Conservation (phyloP, 73 alveolate species). For the Symbiodinium natans region DNA sequence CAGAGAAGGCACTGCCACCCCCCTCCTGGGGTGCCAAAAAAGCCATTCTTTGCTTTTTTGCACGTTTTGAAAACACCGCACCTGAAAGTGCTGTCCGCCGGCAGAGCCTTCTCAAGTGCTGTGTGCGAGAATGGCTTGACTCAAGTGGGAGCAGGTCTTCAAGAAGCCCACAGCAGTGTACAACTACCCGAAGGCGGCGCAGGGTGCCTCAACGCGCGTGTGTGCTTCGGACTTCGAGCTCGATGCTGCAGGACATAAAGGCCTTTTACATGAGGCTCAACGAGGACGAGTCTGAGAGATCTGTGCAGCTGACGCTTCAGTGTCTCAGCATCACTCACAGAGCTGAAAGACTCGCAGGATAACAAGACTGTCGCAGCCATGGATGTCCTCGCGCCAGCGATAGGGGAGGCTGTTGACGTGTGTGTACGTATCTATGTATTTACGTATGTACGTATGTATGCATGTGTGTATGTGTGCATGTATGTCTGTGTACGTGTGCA, state of each 20-base stretch:
- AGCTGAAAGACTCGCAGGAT: constrained; percentile 94
- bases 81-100: too few species aligned
- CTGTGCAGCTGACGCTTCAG: background rate
- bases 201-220: constrained; percentile 96
- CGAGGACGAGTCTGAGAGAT: constrained; percentile 70
- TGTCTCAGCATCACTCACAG: background rate
- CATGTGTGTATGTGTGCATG: background rate
- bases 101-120: background rate
- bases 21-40: background rate
- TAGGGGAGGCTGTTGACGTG: constrained; percentile 97
- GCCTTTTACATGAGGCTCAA: constrained; percentile 99
- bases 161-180: constrained; percentile 99
- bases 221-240: background rate
- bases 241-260: constrained; percentile 50
- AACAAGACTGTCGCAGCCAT: constrained; percentile 99
- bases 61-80: background rate
- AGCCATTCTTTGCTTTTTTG: background rate
- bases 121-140: background rate
- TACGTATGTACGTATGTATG: background rate
- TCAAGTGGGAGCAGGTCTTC: constrained; percentile 20
- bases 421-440: background rate
- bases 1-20: constrained; percentile 96
- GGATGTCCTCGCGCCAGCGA: constrained; percentile 99
- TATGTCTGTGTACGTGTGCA: background rate
- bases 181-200: constrained; percentile 99